A percentile compares a stretch with the other conserved stretches of the same genome.
Evolutionary conservation across 331 rosid genomes (phyloP).

Genomic region (Phaseolus coccineus): DNA sequence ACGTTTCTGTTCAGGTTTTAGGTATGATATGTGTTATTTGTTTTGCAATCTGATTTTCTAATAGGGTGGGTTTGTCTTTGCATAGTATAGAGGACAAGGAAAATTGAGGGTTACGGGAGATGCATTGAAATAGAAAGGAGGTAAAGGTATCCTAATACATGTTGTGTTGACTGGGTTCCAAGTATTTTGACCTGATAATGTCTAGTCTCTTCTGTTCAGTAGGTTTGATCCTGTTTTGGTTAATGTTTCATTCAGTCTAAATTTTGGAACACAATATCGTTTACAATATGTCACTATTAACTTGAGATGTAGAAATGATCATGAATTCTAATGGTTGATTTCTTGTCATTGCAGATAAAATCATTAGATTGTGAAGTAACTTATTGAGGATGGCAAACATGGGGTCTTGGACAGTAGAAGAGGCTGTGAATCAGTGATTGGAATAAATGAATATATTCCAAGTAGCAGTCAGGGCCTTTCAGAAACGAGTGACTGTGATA

Average conservation of each 20-base stretch:
- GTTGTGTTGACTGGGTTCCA: neutral
- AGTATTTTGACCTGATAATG: conserved; percentile 16
- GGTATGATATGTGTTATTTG: neutral
- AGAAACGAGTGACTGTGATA: neutral
- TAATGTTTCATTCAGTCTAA: neutral
- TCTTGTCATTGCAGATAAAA: conserved; percentile 49
- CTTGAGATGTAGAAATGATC: neutral
- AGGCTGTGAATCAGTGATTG: conserved; percentile 1
- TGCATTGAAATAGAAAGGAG: conserved; percentile 18
- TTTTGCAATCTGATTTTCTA: conserved; percentile 7
- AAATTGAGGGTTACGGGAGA: neutral
- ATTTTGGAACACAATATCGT: neutral
- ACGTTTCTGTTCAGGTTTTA: conserved; percentile 11
- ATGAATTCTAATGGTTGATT: conserved; percentile 28
- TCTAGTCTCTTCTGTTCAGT: conserved; percentile 30
- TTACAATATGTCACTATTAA: neutral
- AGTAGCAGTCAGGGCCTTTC: neutral
- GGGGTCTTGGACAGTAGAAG: conserved; percentile 25
- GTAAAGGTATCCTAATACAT: neutral
- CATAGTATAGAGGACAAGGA: neutral
- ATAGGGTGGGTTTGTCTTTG: neutral
- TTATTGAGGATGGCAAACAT: neutral
- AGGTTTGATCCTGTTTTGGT: neutral
- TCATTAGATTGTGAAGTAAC: conserved; percentile 8
- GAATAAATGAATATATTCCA: conserved; percentile 20